phyloP scores from a whole-genome alignment of 73 alveolate genomes.

The Durusdinium trenchii region DNA sequence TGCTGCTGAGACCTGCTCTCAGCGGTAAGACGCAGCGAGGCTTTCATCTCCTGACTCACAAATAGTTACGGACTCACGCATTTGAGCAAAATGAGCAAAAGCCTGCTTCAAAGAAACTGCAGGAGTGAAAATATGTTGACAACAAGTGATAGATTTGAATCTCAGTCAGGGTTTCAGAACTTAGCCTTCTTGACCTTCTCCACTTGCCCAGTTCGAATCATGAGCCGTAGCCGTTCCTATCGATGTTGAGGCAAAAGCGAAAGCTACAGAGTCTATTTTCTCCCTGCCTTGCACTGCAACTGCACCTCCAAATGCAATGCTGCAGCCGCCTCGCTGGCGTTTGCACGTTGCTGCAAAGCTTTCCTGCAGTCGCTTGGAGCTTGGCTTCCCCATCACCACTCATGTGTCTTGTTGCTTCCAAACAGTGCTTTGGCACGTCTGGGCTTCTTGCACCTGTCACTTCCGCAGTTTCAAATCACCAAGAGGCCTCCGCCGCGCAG shows the following conservation, averaged over 20 bases:
- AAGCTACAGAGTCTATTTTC: not conserved
- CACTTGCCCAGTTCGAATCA: slow-evolving; percentile 86
- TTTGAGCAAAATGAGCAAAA: no score
- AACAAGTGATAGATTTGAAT: no score
- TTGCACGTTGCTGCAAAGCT: slow-evolving; percentile 41
- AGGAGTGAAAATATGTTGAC: no score
- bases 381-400: no score
- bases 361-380: not conserved
- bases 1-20: slow-evolving; percentile 39
- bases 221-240: slow-evolving; percentile 67
- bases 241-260: not conserved
- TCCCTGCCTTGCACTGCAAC: slow-evolving; percentile 56
- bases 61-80: no score
- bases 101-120: no score
- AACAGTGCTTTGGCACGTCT: not conserved
- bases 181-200: slow-evolving; percentile 62
- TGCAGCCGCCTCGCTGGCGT: slow-evolving; percentile 58
- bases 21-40: slow-evolving; percentile 6
- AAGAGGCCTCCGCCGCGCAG: slow-evolving; percentile 8
- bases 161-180: no score
- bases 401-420: not conserved
- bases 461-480: not conserved
- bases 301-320: slow-evolving; percentile 68
- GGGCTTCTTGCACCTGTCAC: not conserved
- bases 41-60: slow-evolving; percentile 48